phyloP scores from a whole-genome alignment of 108 stramenopile genomes.

The Nitzschia inconspicua region DNA sequence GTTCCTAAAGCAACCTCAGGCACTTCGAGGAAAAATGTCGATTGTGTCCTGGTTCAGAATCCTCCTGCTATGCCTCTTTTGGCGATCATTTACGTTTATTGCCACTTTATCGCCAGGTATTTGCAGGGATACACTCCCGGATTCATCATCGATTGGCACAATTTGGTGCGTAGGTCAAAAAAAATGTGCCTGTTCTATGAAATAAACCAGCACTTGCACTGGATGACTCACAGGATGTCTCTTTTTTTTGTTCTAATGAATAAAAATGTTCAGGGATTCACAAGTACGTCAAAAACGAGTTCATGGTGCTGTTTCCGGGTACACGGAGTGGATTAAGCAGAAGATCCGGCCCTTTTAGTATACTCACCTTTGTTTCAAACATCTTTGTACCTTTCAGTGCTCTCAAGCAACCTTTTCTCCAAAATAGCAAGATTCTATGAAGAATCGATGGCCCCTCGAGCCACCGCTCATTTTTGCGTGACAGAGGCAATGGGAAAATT shows the following conservation, averaged over 20 bases:
- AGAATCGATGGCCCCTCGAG: conserved; percentile 60
- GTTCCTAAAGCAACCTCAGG: conserved; percentile 21
- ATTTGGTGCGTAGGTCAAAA: conserved; percentile 83
- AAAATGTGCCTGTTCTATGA: no score
- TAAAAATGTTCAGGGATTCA: conserved; percentile 1
- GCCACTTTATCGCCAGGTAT: conserved; percentile 14
- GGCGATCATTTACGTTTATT: conserved; percentile 56
- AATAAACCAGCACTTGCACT: no score
- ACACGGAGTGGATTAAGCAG: no score
- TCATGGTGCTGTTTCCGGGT: background rate
- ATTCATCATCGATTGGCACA: conserved; percentile 98
- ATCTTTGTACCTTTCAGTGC: no score
- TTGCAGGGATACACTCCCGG: conserved; percentile 41
- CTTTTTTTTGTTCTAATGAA: no score
- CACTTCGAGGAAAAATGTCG: conserved; percentile 24
- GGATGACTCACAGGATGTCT: no score
- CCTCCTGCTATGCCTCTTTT: conserved; percentile 95
- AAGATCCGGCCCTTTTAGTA: no score
- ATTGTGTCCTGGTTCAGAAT: conserved; percentile 93
- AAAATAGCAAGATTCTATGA: conserved; percentile 66
- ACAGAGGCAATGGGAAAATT: conserved; percentile 86
- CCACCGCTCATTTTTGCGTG: conserved; percentile 89
- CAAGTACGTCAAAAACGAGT: conserved; percentile 9
- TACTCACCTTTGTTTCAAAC: no score
- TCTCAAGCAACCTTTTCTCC: conserved; percentile 38